Evolutionary conservation across 306 rosid species (phyloP).

Genomic region (Corylus heterophylla): DNA sequence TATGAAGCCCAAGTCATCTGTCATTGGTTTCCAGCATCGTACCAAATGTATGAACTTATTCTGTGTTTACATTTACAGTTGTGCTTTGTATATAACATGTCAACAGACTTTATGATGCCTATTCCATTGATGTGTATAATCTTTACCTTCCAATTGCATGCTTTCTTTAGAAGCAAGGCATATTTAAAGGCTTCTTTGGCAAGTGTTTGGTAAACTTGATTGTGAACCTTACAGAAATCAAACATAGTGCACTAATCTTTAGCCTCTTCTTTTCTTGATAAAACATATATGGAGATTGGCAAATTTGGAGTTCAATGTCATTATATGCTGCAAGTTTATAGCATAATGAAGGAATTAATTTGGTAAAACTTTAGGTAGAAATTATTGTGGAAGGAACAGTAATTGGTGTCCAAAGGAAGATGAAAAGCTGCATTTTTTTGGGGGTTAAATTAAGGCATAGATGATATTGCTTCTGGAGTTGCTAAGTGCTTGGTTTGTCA

Average conservation of each 20-base stretch:
- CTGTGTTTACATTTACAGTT: conserved; percentile 8
- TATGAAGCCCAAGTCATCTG: neutral
- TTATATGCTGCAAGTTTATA: neutral
- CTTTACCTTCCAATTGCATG: neutral
- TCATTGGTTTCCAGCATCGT: neutral
- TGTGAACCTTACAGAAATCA: neutral
- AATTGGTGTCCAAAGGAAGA: neutral
- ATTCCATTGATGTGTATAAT: neutral
- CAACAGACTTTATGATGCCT: neutral
- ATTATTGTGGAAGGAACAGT: neutral
- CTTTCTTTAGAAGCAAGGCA: neutral
- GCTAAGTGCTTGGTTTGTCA: too few relatives aligned
- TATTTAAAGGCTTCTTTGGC: neutral
- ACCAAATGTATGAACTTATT: neutral
- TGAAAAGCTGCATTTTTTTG: neutral
- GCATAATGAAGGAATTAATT: neutral
- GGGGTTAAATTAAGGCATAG: too few relatives aligned
- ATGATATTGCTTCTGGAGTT: too few relatives aligned
- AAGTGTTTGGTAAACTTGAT: neutral
- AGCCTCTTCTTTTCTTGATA: neutral
- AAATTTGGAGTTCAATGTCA: neutral
- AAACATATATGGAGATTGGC: too few relatives aligned
- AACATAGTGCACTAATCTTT: neutral
- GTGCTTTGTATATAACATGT: conserved; percentile 23
- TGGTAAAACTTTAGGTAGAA: neutral